Conservation (phyloP, 108 stramenopile genomes). For the Epipyxis sp. region DNA sequence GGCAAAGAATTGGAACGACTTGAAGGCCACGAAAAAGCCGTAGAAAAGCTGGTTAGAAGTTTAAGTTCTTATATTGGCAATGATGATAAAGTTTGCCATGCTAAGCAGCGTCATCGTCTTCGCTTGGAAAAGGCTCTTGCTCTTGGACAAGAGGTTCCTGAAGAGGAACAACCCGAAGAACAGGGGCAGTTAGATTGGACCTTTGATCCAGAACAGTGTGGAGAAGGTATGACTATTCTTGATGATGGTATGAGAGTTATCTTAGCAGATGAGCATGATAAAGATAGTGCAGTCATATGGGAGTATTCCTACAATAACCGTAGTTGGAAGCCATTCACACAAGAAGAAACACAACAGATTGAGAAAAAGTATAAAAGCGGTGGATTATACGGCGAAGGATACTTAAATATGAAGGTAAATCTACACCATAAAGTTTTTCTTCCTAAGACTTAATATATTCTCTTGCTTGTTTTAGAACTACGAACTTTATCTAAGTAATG, state of each 20-base stretch:
- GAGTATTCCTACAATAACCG: constrained; percentile 19
- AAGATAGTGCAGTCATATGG: constrained; percentile 24
- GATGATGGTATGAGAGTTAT: constrained; percentile 30
- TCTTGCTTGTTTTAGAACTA: neutral
- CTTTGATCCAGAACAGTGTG: constrained; percentile 36
- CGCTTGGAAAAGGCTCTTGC: constrained; percentile 20
- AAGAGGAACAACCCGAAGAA: constrained; percentile 31
- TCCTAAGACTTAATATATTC: too few relatives aligned
- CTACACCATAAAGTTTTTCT: too few relatives aligned
- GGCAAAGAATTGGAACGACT: constrained; percentile 40
- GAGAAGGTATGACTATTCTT: constrained; percentile 17
- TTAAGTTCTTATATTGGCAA: constrained; percentile 4
- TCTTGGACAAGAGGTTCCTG: neutral
- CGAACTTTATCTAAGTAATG: neutral
- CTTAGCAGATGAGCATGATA: constrained; percentile 15
- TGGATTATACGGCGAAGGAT: neutral
- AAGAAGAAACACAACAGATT: constrained; percentile 8
- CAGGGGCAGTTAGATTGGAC: constrained; percentile 39
- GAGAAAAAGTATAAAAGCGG: neutral
- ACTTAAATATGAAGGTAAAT: too few relatives aligned
- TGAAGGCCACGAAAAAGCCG: constrained; percentile 8
- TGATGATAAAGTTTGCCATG: constrained; percentile 33
- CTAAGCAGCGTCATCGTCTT: constrained; percentile 16
- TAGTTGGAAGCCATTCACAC: constrained; percentile 27
- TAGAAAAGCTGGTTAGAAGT: constrained; percentile 12